phyloP scores from a whole-genome alignment of 345 rosid genomes.

The Sisymbrium irio region DNA sequence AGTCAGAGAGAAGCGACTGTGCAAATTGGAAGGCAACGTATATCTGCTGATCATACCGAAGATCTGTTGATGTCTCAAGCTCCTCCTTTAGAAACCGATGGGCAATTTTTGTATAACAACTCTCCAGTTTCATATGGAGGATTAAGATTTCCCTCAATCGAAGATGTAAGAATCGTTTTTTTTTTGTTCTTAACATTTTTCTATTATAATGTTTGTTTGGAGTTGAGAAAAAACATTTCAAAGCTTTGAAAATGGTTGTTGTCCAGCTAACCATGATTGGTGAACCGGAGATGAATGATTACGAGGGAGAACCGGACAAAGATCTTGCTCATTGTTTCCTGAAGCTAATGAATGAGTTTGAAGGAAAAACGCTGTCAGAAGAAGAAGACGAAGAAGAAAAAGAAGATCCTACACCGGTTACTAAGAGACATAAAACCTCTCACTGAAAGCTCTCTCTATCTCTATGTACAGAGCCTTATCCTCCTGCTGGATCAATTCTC shows the following conservation, averaged over 20 bases:
- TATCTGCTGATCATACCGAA: slow-evolving; percentile 31
- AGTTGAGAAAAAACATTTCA: neutral
- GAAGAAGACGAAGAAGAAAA: slow-evolving; percentile 15
- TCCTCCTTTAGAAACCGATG: slow-evolving; percentile 24
- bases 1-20: slow-evolving; percentile 20
- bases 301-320: slow-evolving; percentile 5
- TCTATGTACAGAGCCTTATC: slow-evolving; percentile 22
- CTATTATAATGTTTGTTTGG: neutral
- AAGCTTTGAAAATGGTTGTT: slow-evolving; percentile 5
- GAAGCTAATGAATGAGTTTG: slow-evolving; percentile 26
- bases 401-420: slow-evolving; percentile 18
- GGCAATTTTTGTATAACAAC: slow-evolving; percentile 23
- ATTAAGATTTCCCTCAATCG: slow-evolving; percentile 31
- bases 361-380: slow-evolving; percentile 8
- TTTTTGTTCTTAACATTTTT: neutral
- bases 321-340: slow-evolving; percentile 13
- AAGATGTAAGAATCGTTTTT: slow-evolving; percentile 25
- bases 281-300: slow-evolving; percentile 22
- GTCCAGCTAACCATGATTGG: slow-evolving; percentile 21
- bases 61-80: slow-evolving; percentile 30
- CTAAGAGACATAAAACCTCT: slow-evolving; percentile 22
- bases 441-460: slow-evolving; percentile 11
- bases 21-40: slow-evolving; percentile 31
- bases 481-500: slow-evolving; percentile 9
- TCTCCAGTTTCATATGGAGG: slow-evolving; percentile 29